These are phyloP conservation scores for Seiridium cupressi DNA, from an alignment of 2,329 filamentous ascomycete species.

Conservation along the genomic window DNA sequence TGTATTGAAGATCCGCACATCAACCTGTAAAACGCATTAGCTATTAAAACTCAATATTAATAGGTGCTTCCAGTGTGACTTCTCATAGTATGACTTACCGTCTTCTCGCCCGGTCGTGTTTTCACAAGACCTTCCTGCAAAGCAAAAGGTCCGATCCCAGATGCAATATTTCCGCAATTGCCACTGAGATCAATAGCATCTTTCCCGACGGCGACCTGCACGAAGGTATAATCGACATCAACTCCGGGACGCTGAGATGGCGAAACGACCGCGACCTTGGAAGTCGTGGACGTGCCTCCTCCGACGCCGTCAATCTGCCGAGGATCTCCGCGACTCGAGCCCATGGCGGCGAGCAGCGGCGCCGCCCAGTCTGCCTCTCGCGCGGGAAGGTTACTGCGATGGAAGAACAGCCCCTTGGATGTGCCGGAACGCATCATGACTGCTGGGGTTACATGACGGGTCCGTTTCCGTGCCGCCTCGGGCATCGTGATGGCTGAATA, in stretches of 20 bases:
- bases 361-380: conserved; percentile 36
- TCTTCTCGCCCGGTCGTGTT: conserved; percentile 7
- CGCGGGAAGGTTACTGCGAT: conserved; percentile 48
- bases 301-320: background rate
- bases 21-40: conserved; percentile 11
- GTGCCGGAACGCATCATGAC: conserved; percentile 59
- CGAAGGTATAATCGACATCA: conserved; percentile 30
- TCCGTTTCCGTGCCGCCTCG: background rate
- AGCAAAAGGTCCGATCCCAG: conserved; percentile 56
- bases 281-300: conserved; percentile 30
- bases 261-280: conserved; percentile 68
- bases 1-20: conserved; percentile 29
- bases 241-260: conserved; percentile 36
- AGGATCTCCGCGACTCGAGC: conserved; percentile 34
- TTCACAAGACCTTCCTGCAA: conserved; percentile 50
- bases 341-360: conserved; percentile 53
- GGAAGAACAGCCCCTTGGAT: conserved; percentile 59
- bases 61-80: no score
- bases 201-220: conserved; percentile 54
- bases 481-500: background rate
- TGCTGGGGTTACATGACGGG: conserved; percentile 19
- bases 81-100: background rate
- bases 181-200: conserved; percentile 52
- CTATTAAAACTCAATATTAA: background rate
- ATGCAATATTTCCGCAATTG: conserved; percentile 61